Percentiles rank a stretch among this genome's conserved stretches.
Evolutionary conservation across 345 rosid species (phyloP).

Genomic region (Syzygium oleosum): DNA sequence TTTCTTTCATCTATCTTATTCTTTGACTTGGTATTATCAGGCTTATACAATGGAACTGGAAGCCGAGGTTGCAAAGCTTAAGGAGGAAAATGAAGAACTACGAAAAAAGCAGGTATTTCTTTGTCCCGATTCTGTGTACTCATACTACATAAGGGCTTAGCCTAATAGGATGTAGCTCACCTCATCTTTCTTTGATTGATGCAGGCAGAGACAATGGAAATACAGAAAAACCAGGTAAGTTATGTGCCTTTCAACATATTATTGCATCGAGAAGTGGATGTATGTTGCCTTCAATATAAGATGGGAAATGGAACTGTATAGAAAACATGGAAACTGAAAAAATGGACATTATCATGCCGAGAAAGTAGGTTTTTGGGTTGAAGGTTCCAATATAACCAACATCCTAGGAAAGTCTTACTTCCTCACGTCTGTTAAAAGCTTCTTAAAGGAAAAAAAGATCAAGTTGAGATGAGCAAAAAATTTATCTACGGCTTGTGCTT

Average conservation of each 20-base stretch:
- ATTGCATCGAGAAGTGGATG: neutral
- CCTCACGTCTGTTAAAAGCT: neutral
- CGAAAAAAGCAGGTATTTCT: constrained; percentile 60
- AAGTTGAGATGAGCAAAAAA: neutral
- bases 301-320: neutral
- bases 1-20: neutral
- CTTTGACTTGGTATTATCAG: constrained; percentile 26
- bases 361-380: neutral
- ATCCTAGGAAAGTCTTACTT: neutral
- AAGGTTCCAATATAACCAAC: neutral
- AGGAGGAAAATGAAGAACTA: constrained; percentile 73
- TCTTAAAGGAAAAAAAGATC: neutral
- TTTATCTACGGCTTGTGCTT: neutral
- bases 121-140: neutral
- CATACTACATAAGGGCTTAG: neutral
- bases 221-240: constrained; percentile 79
- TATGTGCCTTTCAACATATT: neutral
- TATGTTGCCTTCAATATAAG: neutral
- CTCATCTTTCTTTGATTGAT: constrained; percentile 8
- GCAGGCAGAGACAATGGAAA: constrained; percentile 64
- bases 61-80: constrained; percentile 81
- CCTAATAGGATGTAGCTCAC: neutral
- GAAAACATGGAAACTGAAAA: neutral
- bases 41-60: constrained; percentile 95
- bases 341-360: neutral